Percentiles rank a stretch among this genome's conserved stretches.
phyloP scores from a whole-genome alignment of 352 stramenopile genomes.

The Peronosclerospora sorghi region DNA sequence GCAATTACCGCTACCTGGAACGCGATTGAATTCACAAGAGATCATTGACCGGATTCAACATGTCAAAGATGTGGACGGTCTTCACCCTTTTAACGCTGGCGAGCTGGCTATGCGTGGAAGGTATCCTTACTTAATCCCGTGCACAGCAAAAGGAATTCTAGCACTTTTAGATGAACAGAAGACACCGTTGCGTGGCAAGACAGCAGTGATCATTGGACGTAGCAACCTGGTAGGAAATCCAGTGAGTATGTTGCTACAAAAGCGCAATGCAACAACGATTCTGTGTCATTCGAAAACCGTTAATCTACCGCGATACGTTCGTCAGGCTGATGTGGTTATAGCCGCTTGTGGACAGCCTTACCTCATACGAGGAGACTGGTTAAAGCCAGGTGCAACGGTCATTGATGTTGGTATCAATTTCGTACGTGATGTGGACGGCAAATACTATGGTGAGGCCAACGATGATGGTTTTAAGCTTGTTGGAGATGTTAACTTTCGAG shows the following conservation, averaged over 20 bases:
- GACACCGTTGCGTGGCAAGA: slow-evolving; percentile 88
- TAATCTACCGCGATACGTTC: slow-evolving; percentile 82
- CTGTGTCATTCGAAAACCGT: slow-evolving; percentile 94
- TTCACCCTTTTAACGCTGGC: slow-evolving; percentile 96
- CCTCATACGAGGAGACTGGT: slow-evolving; percentile 91
- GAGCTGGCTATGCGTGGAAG: slow-evolving; percentile 80
- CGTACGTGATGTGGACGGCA: slow-evolving; percentile 56
- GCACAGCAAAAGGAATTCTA: slow-evolving; percentile 96
- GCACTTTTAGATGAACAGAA: slow-evolving; percentile 87
- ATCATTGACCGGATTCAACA: slow-evolving; percentile 91
- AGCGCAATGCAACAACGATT: slow-evolving; percentile 95
- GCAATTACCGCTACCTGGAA: slow-evolving; percentile 88
- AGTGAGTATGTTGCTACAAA: slow-evolving; percentile 91
- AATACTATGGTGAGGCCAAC: slow-evolving; percentile 48
- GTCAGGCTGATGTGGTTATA: slow-evolving; percentile 94
- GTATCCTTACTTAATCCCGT: slow-evolving; percentile 88
- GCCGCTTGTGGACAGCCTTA: slow-evolving; percentile 92
- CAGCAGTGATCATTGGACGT: slow-evolving; percentile 94
- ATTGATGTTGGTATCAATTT: slow-evolving; percentile 99
- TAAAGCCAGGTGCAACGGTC: slow-evolving; percentile 95
- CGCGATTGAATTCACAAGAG: slow-evolving; percentile 85
- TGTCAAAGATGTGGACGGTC: slow-evolving; percentile 97
- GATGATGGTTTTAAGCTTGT: slow-evolving; percentile 92
- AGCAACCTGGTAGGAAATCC: slow-evolving; percentile 97
- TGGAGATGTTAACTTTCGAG: slow-evolving; percentile 92